Conservation (phyloP, 2,329 filamentous ascomycete species). For the Colletotrichum tamarilloi region DNA sequence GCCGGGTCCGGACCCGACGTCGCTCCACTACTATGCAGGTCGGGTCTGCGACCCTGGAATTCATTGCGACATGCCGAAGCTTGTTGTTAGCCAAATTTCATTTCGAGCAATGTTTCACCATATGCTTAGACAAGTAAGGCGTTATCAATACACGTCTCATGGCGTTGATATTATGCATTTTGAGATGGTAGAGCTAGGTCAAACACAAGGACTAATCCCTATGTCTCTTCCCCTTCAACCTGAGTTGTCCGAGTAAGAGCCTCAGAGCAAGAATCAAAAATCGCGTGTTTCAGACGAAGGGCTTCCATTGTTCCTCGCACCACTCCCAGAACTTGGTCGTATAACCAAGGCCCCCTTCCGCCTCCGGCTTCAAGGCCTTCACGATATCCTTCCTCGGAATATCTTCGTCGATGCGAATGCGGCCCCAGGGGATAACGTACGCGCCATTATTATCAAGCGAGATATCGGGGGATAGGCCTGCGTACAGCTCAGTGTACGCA, state of each 20-base stretch:
- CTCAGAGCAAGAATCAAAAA: no score
- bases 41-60: background rate
- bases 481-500: conserved; percentile 54
- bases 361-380: conserved; percentile 39
- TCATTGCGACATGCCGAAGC: background rate
- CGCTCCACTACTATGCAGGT: background rate
- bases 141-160: no score
- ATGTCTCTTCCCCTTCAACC: no score
- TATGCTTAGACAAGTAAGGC: no score
- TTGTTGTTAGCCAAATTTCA: background rate
- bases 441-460: conserved; percentile 43
- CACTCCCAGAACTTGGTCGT: conserved; percentile 43
- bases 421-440: conserved; percentile 45
- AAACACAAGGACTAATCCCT: no score
- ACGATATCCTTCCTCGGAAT: conserved; percentile 42
- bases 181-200: no score
- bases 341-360: conserved; percentile 43
- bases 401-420: conserved; percentile 36
- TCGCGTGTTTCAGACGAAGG: background rate
- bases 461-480: conserved; percentile 51
- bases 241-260: no score
- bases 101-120: no score
- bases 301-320: conserved; percentile 39
- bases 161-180: no score
- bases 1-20: background rate